Base-by-base conservation (phyloP, 1,139 yeast species). In the Yamadazyma songkhlaensis region DNA sequence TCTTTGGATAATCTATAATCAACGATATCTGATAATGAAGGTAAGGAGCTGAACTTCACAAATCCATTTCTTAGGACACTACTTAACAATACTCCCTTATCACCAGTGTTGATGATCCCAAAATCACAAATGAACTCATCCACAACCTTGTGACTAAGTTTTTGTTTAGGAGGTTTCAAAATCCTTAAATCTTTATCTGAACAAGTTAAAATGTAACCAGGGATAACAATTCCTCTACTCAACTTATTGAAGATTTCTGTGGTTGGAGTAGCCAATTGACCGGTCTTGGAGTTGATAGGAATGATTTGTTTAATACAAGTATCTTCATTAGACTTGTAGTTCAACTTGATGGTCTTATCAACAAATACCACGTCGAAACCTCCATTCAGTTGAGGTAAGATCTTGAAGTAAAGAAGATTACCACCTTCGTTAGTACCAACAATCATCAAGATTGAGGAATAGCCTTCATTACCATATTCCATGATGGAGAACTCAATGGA, bases 381-480 rank as follows among this genome's bases (percentile, higher is more conserved):
- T 4, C 96, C 95, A 28, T 72, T 68, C 0, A 74, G 60, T 37
- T 74, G 78, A 1, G 96, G 96, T 4, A 82, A 56, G 2, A 92
- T 61, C 51, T 83, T 81, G 59, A 77, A 86, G 0, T 81, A 72
- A 22, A 83, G 49, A 12, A 89, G 57, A 40, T 87, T 68, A 12
- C 77, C 86, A 11, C 98, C 98, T 24, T 67, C 66, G 40, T 80
- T 77, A 0, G 97, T 84, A 22, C 98, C 99, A 10, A 83, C 84
- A 25, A 79, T 64, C 57, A 90, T 61, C 24, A 86, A 54, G 34
- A 92, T 77, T 14, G 89, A 81, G 0, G 95, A 84, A 49, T 74
- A 86, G 2, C 74, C 72, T 21, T 79, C 83, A 40, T 79, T 84
- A 3, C 77, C 79, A 32, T 76, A 80, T 37, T 74, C 85, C 79